Percentiles rank a stretch among this genome's conserved stretches.
Evolutionary conservation across 1,284 basidiomycete species (phyloP).

Genomic region (Puccinia hordei): DNA sequence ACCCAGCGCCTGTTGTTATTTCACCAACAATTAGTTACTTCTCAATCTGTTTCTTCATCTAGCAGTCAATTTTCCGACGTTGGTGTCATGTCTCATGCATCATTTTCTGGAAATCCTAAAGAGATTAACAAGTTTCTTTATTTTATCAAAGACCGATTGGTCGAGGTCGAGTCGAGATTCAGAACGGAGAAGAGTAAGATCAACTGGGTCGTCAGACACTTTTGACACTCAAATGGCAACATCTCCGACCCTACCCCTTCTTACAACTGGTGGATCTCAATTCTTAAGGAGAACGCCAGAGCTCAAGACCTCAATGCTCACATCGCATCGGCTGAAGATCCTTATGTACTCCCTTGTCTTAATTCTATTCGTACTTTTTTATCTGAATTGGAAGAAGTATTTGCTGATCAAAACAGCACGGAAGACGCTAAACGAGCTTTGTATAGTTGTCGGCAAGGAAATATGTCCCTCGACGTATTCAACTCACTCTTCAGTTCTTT

Average conservation of each 20-base stretch:
- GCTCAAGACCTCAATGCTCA: slow-evolving; percentile 1
- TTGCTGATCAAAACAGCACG: not conserved
- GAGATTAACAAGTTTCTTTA: slow-evolving; percentile 1
- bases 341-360: not conserved
- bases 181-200: not conserved
- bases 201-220: slow-evolving; percentile 27
- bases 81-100: not conserved
- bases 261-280: slow-evolving; percentile 27
- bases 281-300: slow-evolving; percentile 20
- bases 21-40: not conserved
- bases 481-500: no score
- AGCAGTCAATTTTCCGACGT: not conserved
- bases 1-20: not conserved
- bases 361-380: not conserved
- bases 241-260: not conserved
- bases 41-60: not conserved
- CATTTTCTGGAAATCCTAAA: slow-evolving; percentile 18
- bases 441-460: slow-evolving; percentile 12
- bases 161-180: not conserved
- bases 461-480: not conserved
- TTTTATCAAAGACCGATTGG: slow-evolving; percentile 6
- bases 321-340: not conserved
- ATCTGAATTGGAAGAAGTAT: slow-evolving; percentile 3
- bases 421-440: not conserved
- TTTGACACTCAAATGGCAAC: not conserved